Evolutionary conservation across 306 rosid species (phyloP), one percentile per base, ranked within the genome.

Genomic region (Corylus avellana): DNA sequence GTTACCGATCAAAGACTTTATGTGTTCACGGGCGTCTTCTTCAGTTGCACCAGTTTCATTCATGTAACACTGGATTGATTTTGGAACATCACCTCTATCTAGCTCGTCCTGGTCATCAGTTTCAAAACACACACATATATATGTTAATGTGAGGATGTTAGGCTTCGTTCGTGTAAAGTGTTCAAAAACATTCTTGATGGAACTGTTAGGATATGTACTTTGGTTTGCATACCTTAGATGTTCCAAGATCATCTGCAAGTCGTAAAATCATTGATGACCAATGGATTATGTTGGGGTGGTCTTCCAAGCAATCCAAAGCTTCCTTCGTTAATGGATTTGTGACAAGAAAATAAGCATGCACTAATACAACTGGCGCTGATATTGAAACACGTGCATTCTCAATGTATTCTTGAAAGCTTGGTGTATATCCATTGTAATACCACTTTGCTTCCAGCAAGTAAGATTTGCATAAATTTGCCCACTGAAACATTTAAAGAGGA

Each of bases 21-120:
- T 7, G 7, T 79, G 37, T 46, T 49, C 20, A 3, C 44, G 67
- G 2, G 86, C 90, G 1, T 81, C 80, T 3, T 39, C 53, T 76
- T 87, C 77, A 8, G 67, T 67, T 6, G 50, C 81, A 35, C 77
- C 72, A 4, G 18, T 63, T 67, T 86, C 86, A 11, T 80, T 53
- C 89, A 86, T 87, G 82, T 84, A 81, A 37, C 88, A 87, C 39
- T 81, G 84, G 14, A 84, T 48, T 10, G 83, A 73, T 48, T 84
- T 87, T 0, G 71, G 67, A 76, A 59, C 58, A 18, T 84, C 88
- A 1, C 86, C 83, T 18, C 49, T 69, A 20, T 70, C 32, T 0
- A 18, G 3, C 67, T 86, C 85, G 0, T 47, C 58, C 85, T 83
- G 5, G 2, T 39, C 44, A 48, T 22, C 25, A 78, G 5, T 27